Base-by-base conservation (phyloP, 805 yeast species). In the Monosporozyma yasuniensis region DNA sequence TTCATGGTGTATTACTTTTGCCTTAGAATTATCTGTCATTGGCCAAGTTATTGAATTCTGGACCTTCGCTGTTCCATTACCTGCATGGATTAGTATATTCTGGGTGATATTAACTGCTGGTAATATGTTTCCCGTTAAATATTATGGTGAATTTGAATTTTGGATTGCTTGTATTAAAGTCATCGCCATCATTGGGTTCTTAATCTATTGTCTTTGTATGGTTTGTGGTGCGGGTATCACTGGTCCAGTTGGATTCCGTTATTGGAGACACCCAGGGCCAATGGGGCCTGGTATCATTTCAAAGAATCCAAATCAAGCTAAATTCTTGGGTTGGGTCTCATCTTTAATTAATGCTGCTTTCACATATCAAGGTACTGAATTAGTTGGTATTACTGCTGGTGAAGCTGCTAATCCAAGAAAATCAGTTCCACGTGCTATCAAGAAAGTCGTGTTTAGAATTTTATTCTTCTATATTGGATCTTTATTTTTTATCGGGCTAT, bases 191-290 rank as follows among this genome's bases (percentile, higher is more conserved):
- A 65, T 80, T 12, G 90, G 88, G n/a, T 83, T 83, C 74, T 63
- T 83, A 50, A 65, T 84, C 39, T 83, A 82, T 59, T 80, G 81
- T 30, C 67, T 83, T 49, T 74, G 79, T 65, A 83, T 83, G 81
- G 87, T 83, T 22, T 80, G 86, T 65, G 89, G 88, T 68, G 88
- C 83, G 12, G 85, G 86, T 59, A 58, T 61, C 25, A 72, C 77
- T 1, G 88, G 88, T 18, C 84, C 88, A 8, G 76, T 84, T 38
- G 90, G 90, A 12, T 84, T 84, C 74, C 75, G 87, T 64, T 84
- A 84, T 66, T 84, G 90, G 91, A 77, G 87, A 68, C 65, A 84
- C 60, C 88, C 89, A 12, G 88, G 88, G 55, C 77, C 87, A 10
- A 80, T 84, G 80, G 85, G 87, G 44, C 79, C 78, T 45, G 87